These are phyloP conservation scores for Xylariomycetidae sp. DNA, from an alignment of 2,329 filamentous ascomycete species.

Conservation along the genomic window DNA sequence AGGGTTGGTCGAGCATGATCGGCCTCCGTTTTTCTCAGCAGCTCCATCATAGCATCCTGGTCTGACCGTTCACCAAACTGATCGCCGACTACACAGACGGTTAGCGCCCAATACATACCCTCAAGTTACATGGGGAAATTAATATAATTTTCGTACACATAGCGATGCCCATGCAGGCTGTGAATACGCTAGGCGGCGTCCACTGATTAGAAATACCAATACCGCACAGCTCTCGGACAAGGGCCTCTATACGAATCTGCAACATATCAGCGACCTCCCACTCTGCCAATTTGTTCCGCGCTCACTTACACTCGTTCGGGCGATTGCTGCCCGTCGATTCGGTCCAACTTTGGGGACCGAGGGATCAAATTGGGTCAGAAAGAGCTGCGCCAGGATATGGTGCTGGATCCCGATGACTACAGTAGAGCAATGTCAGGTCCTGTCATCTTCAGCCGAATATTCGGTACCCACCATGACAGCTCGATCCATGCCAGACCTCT, in stretches of 20 bases:
- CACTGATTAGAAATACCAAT: slow-evolving; percentile 53
- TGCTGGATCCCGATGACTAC: slow-evolving; percentile 56
- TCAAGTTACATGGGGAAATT: too few species aligned
- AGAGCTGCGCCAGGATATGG: slow-evolving; percentile 52
- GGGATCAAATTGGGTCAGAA: slow-evolving; percentile 53
- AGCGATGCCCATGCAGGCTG: slow-evolving; percentile 50
- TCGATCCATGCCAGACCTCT: slow-evolving; percentile 52
- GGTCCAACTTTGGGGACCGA: slow-evolving; percentile 45
- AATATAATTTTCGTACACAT: slow-evolving; percentile 36
- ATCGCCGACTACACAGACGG: slow-evolving; percentile 36
- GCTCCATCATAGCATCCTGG: slow-evolving; percentile 42
- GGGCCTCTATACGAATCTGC: slow-evolving; percentile 38
- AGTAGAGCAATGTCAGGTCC: slow-evolving; percentile 1
- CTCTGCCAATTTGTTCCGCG: not conserved
- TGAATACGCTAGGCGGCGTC: slow-evolving; percentile 53
- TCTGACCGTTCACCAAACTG: slow-evolving; percentile 41
- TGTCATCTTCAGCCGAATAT: slow-evolving; percentile 1
- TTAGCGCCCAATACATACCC: too few species aligned
- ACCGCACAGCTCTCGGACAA: slow-evolving; percentile 52
- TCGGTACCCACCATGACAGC: slow-evolving; percentile 42
- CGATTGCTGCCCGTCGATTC: slow-evolving; percentile 29
- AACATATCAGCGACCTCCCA: slow-evolving; percentile 9
- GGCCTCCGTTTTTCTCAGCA: slow-evolving; percentile 42
- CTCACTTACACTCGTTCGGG: slow-evolving; percentile 34
- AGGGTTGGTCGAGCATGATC: slow-evolving; percentile 50